phyloP scores from a whole-genome alignment of 1,284 basidiomycete genomes.

The Sporisorium reilianum region DNA sequence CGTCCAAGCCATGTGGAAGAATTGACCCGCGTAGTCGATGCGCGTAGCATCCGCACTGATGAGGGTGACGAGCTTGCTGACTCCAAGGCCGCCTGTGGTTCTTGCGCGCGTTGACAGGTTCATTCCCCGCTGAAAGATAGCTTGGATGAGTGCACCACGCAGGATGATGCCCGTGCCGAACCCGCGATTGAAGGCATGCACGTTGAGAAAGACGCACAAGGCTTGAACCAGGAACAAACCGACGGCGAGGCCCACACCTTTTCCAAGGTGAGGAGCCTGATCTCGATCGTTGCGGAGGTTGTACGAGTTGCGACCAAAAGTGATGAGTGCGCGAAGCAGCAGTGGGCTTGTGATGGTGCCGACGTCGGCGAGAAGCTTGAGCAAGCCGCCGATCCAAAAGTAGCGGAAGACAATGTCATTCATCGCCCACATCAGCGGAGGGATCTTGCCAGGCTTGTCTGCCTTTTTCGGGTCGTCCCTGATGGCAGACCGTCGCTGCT shows the following conservation, averaged over 20 bases:
- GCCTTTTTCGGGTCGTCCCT: conserved; percentile 7
- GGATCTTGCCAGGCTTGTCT: conserved; percentile 26
- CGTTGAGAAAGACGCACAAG: conserved; percentile 42
- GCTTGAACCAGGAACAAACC: conserved; percentile 65
- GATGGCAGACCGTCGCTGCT: not conserved
- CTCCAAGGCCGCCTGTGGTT: conserved; percentile 67
- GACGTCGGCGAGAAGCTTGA: conserved; percentile 36
- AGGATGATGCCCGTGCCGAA: conserved; percentile 41
- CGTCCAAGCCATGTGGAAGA: conserved; percentile 54
- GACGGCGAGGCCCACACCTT: conserved; percentile 81
- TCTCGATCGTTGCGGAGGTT: conserved; percentile 71
- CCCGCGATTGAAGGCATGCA: conserved; percentile 45
- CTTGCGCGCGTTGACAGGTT: conserved; percentile 33
- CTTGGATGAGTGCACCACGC: conserved; percentile 40
- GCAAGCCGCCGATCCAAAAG: conserved; percentile 45
- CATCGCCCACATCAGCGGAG: conserved; percentile 33
- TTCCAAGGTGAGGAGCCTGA: conserved; percentile 71
- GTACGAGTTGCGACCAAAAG: conserved; percentile 79
- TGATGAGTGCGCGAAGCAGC: conserved; percentile 75
- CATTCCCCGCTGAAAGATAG: conserved; percentile 40
- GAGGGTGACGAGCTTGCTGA: conserved; percentile 80
- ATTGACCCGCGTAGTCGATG: conserved; percentile 49
- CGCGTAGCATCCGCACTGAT: conserved; percentile 72
- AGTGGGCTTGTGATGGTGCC: conserved; percentile 49
- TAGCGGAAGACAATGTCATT: conserved; percentile 42